Evolutionary conservation across 441 rosid genomes (phyloP).

Genomic region (Populus hybrid): DNA sequence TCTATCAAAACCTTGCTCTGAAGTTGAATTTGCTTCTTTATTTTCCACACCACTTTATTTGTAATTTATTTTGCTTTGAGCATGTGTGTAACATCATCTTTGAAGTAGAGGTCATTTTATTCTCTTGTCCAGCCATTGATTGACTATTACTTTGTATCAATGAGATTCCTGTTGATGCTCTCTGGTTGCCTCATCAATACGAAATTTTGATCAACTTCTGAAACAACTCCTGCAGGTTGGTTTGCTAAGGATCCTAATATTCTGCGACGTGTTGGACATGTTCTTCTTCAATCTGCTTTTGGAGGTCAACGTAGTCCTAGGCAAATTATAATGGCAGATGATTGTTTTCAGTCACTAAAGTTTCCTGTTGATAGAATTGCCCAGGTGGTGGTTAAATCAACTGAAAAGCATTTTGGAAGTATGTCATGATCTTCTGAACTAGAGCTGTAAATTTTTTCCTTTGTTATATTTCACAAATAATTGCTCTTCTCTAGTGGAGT

Average conservation of each 20-base stretch:
- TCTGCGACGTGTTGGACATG: constrained; percentile 84
- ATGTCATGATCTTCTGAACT: constrained; percentile 30
- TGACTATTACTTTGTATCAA: not conserved
- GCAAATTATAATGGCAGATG: constrained; percentile 87
- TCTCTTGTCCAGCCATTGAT: not conserved
- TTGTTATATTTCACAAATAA: constrained; percentile 8
- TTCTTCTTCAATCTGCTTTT: constrained; percentile 85
- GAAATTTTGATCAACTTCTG: constrained; percentile 11
- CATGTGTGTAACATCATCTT: not conserved
- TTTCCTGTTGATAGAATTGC: constrained; percentile 65
- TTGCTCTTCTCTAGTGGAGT: not conserved
- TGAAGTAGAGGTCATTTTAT: not conserved
- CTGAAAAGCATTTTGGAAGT: constrained; percentile 93
- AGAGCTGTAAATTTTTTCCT: not conserved
- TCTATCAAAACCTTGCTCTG: not conserved
- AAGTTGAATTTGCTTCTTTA: not conserved
- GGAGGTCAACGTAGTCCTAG: constrained; percentile 76
- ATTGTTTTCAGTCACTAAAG: constrained; percentile 72
- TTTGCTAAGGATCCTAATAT: constrained; percentile 83
- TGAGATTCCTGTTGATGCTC: not conserved
- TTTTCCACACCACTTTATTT: not conserved
- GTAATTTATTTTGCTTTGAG: not conserved
- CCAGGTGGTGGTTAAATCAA: constrained; percentile 71
- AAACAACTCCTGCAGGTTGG: constrained; percentile 62
- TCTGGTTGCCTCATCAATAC: not conserved